Evolutionary conservation across 2,329 filamentous ascomycete species (phyloP), one percentile per base, ranked within the genome.

Genomic region (Ophiosphaerella narmari): DNA sequence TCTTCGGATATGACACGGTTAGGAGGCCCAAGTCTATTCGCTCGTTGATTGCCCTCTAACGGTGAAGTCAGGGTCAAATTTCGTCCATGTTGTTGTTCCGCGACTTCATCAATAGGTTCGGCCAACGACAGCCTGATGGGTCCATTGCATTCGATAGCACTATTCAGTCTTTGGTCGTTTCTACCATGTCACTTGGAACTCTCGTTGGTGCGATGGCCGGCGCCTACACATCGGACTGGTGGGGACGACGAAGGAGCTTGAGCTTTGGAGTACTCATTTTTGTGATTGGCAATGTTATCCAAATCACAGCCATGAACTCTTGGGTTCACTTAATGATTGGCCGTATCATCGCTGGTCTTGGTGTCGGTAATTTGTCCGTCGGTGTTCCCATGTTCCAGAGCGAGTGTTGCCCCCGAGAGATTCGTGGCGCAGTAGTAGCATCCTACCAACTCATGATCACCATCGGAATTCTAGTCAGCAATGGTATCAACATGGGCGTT

Each of bases 321-420:
- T 78, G 75, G 75, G 68, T 68, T n/a, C 75, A 78, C 45, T 68
- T 77, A 46, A 84, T 83, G 70, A 61, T 76, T n/a, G 75, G 75
- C 18, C 71, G 75, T 42, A 67, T 75, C 31, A 65, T 77, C 23
- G 73, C 73, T 39, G 75, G 75, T 59, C 54, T 78, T 7, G 75
- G 75, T 38, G 73, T 78, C 33, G 75, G 75, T 31, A 68, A 70
- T n/a, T 65, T 78, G 14, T 75, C 73, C 7, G 82, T 87, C 31
- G 78, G 83, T 32, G 84, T 87, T 2, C 85, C 86, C 50, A 84
- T 88, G 78, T 87, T 85, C 70, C 85, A 88, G 70, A 82, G 82
- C 35, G 86, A 88, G 65, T 84, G 79, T 44, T 79, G 82, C 1
- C 86, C 86, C 4, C 78, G 79, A 14, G 78, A 84, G 60, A 85